These are phyloP conservation scores for Exophiala lecanii-corni DNA, from an alignment of 2,329 filamentous ascomycete genomes.

Conservation along the genomic window DNA sequence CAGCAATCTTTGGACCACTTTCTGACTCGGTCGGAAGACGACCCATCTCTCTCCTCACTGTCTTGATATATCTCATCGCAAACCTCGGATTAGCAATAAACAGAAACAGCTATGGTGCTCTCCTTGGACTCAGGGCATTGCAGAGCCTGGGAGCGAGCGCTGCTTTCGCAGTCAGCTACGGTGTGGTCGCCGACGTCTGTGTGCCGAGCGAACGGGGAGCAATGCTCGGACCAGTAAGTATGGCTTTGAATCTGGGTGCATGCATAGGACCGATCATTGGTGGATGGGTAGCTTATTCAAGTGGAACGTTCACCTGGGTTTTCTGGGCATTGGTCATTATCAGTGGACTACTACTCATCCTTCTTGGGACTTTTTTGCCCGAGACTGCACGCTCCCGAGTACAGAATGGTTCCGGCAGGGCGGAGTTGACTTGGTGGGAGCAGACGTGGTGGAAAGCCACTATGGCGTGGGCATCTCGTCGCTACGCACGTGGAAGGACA, in stretches of 20 bases:
- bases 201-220: conserved; percentile 38
- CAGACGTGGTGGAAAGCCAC: not conserved
- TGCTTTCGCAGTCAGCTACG: conserved; percentile 37
- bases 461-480: not conserved
- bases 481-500: too few species aligned
- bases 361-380: conserved; percentile 9
- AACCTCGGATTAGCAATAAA: conserved; percentile 40
- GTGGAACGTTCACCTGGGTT: conserved; percentile 23
- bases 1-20: conserved; percentile 48
- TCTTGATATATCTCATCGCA: conserved; percentile 39
- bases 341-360: conserved; percentile 10
- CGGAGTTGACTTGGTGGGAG: not conserved
- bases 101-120: conserved; percentile 31
- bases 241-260: conserved; percentile 37
- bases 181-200: conserved; percentile 39
- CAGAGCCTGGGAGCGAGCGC: conserved; percentile 41
- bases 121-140: conserved; percentile 37
- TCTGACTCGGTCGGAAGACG: conserved; percentile 47
- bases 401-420: conserved; percentile 4
- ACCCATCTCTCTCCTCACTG: conserved; percentile 45
- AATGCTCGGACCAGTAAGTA: conserved; percentile 37
- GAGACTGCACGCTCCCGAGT: conserved; percentile 14
- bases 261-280: conserved; percentile 49
- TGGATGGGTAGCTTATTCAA: conserved; percentile 31
- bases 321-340: conserved; percentile 28